Evolutionary conservation across 345 rosid genomes (phyloP), one percentile per base, ranked within the genome.

Genomic region (Psidium friedrichsthalianum): DNA sequence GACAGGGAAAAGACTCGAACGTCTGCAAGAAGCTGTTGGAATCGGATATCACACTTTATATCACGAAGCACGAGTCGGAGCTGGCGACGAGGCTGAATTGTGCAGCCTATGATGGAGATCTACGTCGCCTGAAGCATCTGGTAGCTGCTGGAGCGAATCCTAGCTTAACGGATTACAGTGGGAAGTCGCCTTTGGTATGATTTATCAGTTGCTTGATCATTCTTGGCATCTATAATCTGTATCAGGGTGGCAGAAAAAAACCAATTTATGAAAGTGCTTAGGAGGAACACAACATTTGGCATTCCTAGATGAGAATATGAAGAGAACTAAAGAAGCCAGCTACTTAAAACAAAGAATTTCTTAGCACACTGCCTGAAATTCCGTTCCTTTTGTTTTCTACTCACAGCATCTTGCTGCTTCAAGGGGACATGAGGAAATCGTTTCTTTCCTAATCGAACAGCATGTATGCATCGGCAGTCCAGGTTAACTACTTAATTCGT

Each of bases 181-280:
- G 98, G 85, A 92, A 98, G 91, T 92, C 98, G 5, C 96, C 99
- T 49, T 86, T 96, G 97, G 99, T 96, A 94, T 83, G 83, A 18
- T 82, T 84, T 86, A 29, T 49, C 15, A 0, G 74, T 58, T 25
- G 25, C 22, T 18, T 56, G 51, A 53, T 56, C 44, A 47, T 20
- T 29, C 29, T 24, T 8, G 52, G 52, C 44, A 29, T 61, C 55
- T 32, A 69, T 69, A 69, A 69, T 36, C 80, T 69, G 57, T 0
- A 29, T 29, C 15, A 36, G 80, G 13, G 80, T 84, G 22, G 82
- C 58, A 29, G 82, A 16, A 74, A 22, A 22, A 64, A 25, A 53
- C 18, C 61, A 11, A 24, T 16, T 18, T 53, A 84, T 20, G 56
- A 11, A 84, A 44, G 25, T 61, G 47, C 80, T 36, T 22, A 9